phyloP scores from a whole-genome alignment of 2,329 filamentous ascomycete genomes.

The Mollisia scopiformis region DNA sequence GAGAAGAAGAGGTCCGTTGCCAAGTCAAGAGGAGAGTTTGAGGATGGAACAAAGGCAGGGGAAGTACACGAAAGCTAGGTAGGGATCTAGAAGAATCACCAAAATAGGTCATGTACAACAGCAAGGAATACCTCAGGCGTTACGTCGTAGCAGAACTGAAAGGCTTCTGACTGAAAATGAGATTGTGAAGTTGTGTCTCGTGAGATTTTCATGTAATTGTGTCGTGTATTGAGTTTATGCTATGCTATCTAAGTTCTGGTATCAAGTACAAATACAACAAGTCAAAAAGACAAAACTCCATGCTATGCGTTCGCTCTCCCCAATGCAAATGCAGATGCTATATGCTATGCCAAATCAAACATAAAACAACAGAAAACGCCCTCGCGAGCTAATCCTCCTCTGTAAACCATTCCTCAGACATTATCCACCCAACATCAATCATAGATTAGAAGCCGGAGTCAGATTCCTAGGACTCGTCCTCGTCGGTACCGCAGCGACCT shows the following conservation, averaged over 20 bases:
- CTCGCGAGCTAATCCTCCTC: conserved; percentile 21
- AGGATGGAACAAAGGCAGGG: conserved; percentile 73
- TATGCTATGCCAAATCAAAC: conserved; percentile 12
- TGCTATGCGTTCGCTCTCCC: conserved; percentile 20
- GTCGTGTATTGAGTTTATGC: neutral
- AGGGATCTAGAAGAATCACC: neutral
- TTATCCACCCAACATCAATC: neutral
- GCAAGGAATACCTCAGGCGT: neutral
- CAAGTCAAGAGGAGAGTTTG: conserved; percentile 82
- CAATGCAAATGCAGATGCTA: conserved; percentile 1
- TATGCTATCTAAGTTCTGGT: conserved; percentile 2
- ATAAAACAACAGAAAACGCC: neutral
- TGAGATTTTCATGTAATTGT: neutral
- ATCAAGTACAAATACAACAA: conserved; percentile 6
- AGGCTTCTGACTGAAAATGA: neutral
- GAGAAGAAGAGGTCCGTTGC: conserved; percentile 69
- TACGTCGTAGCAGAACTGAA: neutral
- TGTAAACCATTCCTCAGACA: neutral
- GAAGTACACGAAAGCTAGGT: conserved; percentile 55
- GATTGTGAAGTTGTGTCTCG: neutral
- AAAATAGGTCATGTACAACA: conserved; percentile 20
- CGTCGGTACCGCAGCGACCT: conserved; percentile 23
- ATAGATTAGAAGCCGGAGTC: neutral
- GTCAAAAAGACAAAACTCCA: conserved; percentile 8
- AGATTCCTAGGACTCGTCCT: conserved; percentile 34